Evolutionary conservation across 805 yeast genomes (phyloP).

Genomic region (Candida wancherniae): DNA sequence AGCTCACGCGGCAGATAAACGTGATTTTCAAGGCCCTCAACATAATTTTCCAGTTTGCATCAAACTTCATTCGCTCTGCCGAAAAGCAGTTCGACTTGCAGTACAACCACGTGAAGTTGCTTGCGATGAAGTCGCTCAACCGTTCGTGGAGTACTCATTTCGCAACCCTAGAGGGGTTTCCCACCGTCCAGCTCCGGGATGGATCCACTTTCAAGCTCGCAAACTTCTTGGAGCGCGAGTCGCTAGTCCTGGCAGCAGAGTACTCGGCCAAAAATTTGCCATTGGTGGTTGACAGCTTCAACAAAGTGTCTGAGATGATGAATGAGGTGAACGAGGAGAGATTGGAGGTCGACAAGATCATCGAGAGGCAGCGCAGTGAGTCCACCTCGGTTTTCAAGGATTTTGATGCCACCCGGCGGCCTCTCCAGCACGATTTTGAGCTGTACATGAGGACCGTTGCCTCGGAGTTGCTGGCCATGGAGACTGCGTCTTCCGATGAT

Average conservation of each 20-base stretch:
- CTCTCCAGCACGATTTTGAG: slow-evolving; percentile 3
- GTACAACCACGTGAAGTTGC: slow-evolving; percentile 30
- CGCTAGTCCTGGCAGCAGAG: slow-evolving; percentile 27
- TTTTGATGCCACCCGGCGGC: slow-evolving; percentile 6
- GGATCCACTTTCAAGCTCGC: slow-evolving; percentile 22
- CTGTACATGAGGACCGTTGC: slow-evolving; percentile 11
- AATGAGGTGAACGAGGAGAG: slow-evolving; percentile 35
- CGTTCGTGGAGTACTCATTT: slow-evolving; percentile 33
- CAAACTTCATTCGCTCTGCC: slow-evolving; percentile 45
- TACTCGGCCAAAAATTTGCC: slow-evolving; percentile 29
- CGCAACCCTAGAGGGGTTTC: slow-evolving; percentile 31
- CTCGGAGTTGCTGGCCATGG: slow-evolving; percentile 17
- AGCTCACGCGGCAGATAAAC: slow-evolving; percentile 30
- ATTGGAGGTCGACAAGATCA: slow-evolving; percentile 32
- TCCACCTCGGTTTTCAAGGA: slow-evolving; percentile 26
- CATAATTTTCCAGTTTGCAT: slow-evolving; percentile 46
- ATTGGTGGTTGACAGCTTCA: slow-evolving; percentile 23
- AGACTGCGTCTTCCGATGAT: slow-evolving; percentile 7
- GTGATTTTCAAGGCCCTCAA: slow-evolving; percentile 43
- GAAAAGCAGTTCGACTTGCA: slow-evolving; percentile 42
- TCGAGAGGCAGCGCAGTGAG: slow-evolving; percentile 39
- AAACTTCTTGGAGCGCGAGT: slow-evolving; percentile 26
- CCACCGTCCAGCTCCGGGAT: slow-evolving; percentile 32
- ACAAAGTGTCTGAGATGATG: slow-evolving; percentile 30
- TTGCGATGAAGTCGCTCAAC: slow-evolving; percentile 39